Conservation (phyloP, 306 rosid genomes). For the Abrus precatorius region DNA sequence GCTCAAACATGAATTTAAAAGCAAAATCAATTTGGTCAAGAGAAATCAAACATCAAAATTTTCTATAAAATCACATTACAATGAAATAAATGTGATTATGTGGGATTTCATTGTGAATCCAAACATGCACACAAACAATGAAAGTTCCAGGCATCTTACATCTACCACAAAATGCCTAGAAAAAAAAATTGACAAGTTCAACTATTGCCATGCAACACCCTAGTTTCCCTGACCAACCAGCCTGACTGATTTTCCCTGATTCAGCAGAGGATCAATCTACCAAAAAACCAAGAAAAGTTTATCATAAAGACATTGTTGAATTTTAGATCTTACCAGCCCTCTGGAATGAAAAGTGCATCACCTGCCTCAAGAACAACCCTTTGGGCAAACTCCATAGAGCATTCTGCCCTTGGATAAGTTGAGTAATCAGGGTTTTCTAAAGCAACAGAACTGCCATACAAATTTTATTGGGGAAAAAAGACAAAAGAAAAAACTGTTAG, state of each 20-base stretch:
- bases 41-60: too few species aligned
- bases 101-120: too few species aligned
- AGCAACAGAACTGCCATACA: constrained; percentile 73
- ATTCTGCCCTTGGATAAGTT: constrained; percentile 79
- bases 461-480: constrained; percentile 27
- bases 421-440: constrained; percentile 82
- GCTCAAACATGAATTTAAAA: too few species aligned
- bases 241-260: constrained; percentile 20
- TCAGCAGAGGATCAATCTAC: constrained; percentile 41
- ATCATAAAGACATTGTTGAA: constrained; percentile 42
- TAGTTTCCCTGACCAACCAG: constrained; percentile 32
- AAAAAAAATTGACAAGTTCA: constrained; percentile 13
- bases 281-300: constrained; percentile 36
- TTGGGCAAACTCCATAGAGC: constrained; percentile 69
- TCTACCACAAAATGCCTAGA: constrained; percentile 5
- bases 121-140: background rate
- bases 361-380: constrained; percentile 84
- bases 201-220: constrained; percentile 24
- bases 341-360: constrained; percentile 95
- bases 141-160: constrained; percentile 7
- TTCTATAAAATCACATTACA: too few species aligned
- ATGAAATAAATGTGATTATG: too few species aligned
- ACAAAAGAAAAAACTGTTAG: constrained; percentile 32
- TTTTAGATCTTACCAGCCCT: constrained; percentile 84
- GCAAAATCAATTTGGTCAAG: too few species aligned